phyloP scores from a whole-genome alignment of 768 basidiomycete species.

The Lactifluus echinatus region DNA sequence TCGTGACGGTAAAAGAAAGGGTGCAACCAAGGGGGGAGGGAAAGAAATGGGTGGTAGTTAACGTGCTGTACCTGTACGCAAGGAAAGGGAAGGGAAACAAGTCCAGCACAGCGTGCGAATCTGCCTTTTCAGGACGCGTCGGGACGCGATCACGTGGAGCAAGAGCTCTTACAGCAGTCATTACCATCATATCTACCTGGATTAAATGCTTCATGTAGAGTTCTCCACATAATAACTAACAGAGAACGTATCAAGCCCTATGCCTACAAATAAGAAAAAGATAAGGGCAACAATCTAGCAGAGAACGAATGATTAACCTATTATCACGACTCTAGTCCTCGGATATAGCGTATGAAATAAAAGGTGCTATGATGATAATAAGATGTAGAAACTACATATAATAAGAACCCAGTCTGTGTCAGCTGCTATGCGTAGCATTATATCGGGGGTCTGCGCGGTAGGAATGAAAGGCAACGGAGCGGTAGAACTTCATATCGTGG shows the following conservation, averaged over 20 bases:
- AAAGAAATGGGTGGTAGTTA: constrained; percentile 16
- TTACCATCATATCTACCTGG: no score
- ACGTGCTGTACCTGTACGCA: constrained; percentile 16
- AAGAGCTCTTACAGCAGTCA: no score
- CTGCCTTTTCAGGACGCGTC: constrained; percentile 22
- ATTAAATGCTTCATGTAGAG: neutral
- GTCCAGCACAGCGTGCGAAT: constrained; percentile 19
- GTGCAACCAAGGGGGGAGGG: constrained; percentile 9
- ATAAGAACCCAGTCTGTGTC: neutral
- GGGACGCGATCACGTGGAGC: constrained; percentile 22
- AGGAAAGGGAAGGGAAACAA: constrained; percentile 6
- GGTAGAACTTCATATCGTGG: neutral
- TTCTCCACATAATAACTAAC: neutral
- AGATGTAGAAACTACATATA: neutral
- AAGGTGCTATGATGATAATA: neutral
- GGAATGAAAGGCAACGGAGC: neutral
- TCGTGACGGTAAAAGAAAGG: constrained; percentile 13
- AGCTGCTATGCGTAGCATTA: neutral
- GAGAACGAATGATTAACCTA: constrained; percentile 4
- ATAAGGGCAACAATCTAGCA: neutral
- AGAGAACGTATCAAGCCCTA: neutral
- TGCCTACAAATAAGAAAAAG: neutral
- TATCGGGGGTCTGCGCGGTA: neutral
- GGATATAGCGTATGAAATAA: neutral
- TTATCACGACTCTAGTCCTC: no score